These are phyloP conservation scores for Mycena olivaceomarginata DNA, from an alignment of 768 basidiomycete species.

Conservation along the genomic window DNA sequence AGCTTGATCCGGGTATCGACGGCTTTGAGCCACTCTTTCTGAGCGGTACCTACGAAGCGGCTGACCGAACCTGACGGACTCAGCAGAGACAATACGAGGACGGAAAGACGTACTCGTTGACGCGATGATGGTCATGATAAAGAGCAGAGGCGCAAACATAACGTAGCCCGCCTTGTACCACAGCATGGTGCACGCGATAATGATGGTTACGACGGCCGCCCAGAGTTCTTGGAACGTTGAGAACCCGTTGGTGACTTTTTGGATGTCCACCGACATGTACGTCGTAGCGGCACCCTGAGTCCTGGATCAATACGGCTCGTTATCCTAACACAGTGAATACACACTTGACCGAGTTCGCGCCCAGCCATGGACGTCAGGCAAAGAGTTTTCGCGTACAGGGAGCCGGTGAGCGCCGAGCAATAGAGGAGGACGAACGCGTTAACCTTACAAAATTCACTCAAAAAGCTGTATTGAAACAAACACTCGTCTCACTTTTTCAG, in stretches of 20 bases:
- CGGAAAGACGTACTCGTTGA: conserved; percentile 23
- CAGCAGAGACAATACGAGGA: background rate
- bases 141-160: conserved; percentile 38
- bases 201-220: conserved; percentile 30
- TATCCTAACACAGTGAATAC: background rate
- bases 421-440: conserved; percentile 35
- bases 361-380: conserved; percentile 25
- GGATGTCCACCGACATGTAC: conserved; percentile 41
- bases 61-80: conserved; percentile 14
- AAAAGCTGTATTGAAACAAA: no score
- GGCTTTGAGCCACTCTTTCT: conserved; percentile 33
- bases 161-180: conserved; percentile 35
- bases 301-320: background rate
- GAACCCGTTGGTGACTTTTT: conserved; percentile 33
- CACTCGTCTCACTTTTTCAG: conserved; percentile 5
- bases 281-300: conserved; percentile 32
- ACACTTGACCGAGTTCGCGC: conserved; percentile 34
- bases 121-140: conserved; percentile 15
- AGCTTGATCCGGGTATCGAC: conserved; percentile 36
- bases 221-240: conserved; percentile 32
- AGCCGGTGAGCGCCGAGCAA: conserved; percentile 36
- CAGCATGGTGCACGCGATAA: conserved; percentile 32
- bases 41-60: conserved; percentile 23
- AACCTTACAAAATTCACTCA: background rate
- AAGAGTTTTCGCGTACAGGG: conserved; percentile 32